Evolutionary conservation across 1,284 basidiomycete genomes (phyloP).

Genomic region (Rhodofomes roseus): DNA sequence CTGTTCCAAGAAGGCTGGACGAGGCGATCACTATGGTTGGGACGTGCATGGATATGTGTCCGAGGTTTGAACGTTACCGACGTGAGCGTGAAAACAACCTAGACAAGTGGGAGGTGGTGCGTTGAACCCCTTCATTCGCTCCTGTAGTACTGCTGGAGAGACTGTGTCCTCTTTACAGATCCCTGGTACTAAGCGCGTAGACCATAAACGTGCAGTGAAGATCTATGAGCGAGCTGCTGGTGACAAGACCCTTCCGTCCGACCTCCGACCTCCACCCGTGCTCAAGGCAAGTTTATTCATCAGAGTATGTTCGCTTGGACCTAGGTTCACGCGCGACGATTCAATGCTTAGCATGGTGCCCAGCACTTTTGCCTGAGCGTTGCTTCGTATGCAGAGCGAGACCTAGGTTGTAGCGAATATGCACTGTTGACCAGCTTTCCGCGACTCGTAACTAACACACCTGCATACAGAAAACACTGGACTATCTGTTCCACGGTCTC

Average conservation of each 20-base stretch:
- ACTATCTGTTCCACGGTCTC: slow-evolving; percentile 89
- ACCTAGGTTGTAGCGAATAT: too few relatives aligned
- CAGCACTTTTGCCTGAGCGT: too few relatives aligned
- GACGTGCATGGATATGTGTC: slow-evolving; percentile 93
- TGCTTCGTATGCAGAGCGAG: too few relatives aligned
- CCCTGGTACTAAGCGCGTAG: slow-evolving; percentile 73
- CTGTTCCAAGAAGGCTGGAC: slow-evolving; percentile 73
- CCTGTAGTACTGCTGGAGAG: neutral
- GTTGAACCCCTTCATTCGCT: slow-evolving; percentile 24
- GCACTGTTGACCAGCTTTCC: slow-evolving; percentile 5
- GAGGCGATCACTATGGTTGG: slow-evolving; percentile 90
- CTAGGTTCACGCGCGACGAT: too few relatives aligned
- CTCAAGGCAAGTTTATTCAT: slow-evolving; percentile 64
- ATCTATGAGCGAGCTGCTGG: slow-evolving; percentile 95
- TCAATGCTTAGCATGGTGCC: too few relatives aligned
- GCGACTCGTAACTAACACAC: neutral
- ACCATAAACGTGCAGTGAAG: slow-evolving; percentile 88
- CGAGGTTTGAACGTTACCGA: slow-evolving; percentile 88
- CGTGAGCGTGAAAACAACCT: slow-evolving; percentile 90
- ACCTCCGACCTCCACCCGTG: slow-evolving; percentile 84
- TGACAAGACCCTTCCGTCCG: slow-evolving; percentile 88
- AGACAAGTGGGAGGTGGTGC: slow-evolving; percentile 82
- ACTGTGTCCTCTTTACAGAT: slow-evolving; percentile 41
- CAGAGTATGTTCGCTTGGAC: too few relatives aligned
- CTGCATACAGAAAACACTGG: slow-evolving; percentile 68